These are phyloP conservation scores for Cyanophora paradoxa DNA, from an alignment of 78 protist genomes.

Conservation along the genomic window DNA sequence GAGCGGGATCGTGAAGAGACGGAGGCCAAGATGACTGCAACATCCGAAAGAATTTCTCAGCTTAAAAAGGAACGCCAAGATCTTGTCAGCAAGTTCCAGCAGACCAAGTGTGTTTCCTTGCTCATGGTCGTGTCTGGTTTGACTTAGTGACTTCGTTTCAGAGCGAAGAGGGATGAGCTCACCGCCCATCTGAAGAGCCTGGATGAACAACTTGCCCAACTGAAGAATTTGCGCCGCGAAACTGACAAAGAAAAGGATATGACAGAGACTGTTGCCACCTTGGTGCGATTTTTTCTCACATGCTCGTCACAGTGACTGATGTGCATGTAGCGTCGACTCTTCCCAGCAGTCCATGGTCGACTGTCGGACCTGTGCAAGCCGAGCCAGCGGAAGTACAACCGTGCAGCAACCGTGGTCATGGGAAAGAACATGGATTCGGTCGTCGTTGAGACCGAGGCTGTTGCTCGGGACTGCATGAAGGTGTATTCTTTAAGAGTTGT, in stretches of 20 bases:
- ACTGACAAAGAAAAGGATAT: background rate
- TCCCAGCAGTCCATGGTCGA: slow-evolving; percentile 81
- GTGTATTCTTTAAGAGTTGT: background rate
- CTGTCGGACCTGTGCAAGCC: slow-evolving; percentile 70
- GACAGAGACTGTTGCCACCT: background rate
- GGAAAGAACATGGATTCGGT: slow-evolving; percentile 88
- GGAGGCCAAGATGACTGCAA: too few species aligned
- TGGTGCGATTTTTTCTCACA: background rate
- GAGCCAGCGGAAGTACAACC: slow-evolving; percentile 52
- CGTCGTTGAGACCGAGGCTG: slow-evolving; percentile 74
- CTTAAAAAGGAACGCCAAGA: too few species aligned
- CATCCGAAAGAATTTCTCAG: too few species aligned
- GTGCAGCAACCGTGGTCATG: slow-evolving; percentile 80
- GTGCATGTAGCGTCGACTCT: too few species aligned
- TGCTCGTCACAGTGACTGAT: too few species aligned
- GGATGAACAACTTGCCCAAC: background rate
- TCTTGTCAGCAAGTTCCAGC: too few species aligned
- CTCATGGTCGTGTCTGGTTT: too few species aligned
- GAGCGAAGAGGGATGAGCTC: too few species aligned
- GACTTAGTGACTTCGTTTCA: too few species aligned
- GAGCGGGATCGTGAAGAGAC: too few species aligned
- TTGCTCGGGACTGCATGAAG: slow-evolving; percentile 64
- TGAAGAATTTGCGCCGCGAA: background rate
- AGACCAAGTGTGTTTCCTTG: too few species aligned
- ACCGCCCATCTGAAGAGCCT: background rate